Evolutionary conservation across 2,329 filamentous ascomycete species (phyloP).

Genomic region (Venturia oleaginea): DNA sequence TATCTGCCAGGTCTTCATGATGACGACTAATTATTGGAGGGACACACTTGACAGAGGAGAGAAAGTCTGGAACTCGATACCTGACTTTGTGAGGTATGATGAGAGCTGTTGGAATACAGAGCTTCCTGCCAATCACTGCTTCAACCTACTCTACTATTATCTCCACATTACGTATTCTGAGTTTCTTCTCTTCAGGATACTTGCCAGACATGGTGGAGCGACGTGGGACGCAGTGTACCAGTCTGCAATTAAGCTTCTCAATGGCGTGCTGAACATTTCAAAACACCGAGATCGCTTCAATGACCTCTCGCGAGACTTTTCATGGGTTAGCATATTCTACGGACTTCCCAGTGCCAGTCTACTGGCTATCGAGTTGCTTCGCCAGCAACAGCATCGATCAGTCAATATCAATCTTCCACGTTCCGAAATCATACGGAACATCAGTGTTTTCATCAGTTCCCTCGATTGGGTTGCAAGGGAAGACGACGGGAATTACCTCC

Average conservation of each 20-base stretch:
- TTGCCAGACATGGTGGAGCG: conserved; percentile 7
- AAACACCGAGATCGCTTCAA: conserved; percentile 31
- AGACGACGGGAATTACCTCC: conserved; percentile 31
- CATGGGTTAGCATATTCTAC: conserved; percentile 22
- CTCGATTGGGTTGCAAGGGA: conserved; percentile 29
- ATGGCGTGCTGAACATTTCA: conserved; percentile 27
- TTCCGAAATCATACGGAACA: conserved; percentile 36
- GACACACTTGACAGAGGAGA: conserved; percentile 3
- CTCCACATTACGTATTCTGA: conserved; percentile 5
- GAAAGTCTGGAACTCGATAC: conserved; percentile 2
- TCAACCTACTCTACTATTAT: conserved; percentile 11
- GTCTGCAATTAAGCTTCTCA: conserved; percentile 24
- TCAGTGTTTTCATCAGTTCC: conserved; percentile 37
- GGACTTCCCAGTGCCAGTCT: conserved; percentile 35
- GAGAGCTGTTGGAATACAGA: conserved; percentile 8
- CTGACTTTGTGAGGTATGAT: conserved; percentile 10
- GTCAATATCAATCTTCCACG: conserved; percentile 24
- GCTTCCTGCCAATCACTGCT: conserved; percentile 10
- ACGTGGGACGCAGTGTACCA: conserved; percentile 10
- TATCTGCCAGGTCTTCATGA: neutral
- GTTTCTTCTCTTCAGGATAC: conserved; percentile 11
- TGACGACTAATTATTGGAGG: neutral
- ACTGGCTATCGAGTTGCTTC: conserved; percentile 35
- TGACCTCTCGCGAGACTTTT: conserved; percentile 35
- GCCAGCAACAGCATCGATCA: conserved; percentile 29